A percentile compares a stretch with the other conserved stretches of the same genome.
Evolutionary conservation across 805 yeast genomes (phyloP).

Genomic region (Ogataea pignaliae): DNA sequence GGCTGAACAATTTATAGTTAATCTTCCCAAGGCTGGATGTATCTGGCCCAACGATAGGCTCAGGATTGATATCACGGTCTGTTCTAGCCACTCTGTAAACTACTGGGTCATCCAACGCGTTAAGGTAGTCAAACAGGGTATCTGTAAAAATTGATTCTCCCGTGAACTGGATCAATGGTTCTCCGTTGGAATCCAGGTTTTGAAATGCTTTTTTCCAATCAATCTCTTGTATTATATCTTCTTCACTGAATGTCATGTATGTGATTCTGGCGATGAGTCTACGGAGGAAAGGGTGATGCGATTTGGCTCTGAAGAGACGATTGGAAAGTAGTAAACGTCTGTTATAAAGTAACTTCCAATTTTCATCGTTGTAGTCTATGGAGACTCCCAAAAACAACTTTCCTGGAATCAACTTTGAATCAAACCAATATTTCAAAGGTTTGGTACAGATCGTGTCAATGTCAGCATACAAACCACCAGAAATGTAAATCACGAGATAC

Average conservation of each 20-base stretch:
- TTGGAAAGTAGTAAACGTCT: constrained; percentile 20
- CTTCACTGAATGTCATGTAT: constrained; percentile 15
- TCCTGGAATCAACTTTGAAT: constrained; percentile 10
- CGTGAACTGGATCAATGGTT: constrained; percentile 29
- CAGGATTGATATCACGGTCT: constrained; percentile 13
- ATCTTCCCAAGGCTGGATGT: constrained; percentile 11
- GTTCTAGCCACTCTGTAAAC: constrained; percentile 22
- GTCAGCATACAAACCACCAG: constrained; percentile 62
- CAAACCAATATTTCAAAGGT: constrained; percentile 34
- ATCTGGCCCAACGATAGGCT: constrained; percentile 25
- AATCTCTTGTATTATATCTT: constrained; percentile 7
- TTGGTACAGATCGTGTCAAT: constrained; percentile 53
- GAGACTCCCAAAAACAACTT: constrained; percentile 18
- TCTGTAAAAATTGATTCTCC: constrained; percentile 30
- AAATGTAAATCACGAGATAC: constrained; percentile 45
- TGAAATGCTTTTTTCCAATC: constrained; percentile 27
- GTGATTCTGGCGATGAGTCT: constrained; percentile 23
- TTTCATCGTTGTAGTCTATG: constrained; percentile 20
- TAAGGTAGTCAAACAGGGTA: constrained; percentile 28
- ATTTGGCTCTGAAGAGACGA: constrained; percentile 19
- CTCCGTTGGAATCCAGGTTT: constrained; percentile 28
- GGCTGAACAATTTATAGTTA: constrained; percentile 23
- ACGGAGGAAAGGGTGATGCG: constrained; percentile 24
- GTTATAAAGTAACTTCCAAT: constrained; percentile 23
- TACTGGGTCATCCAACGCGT: constrained; percentile 15